Evolutionary conservation across 2,329 filamentous ascomycete species (phyloP), one percentile per base, ranked within the genome.

Genomic region (Talaromyces sp.): DNA sequence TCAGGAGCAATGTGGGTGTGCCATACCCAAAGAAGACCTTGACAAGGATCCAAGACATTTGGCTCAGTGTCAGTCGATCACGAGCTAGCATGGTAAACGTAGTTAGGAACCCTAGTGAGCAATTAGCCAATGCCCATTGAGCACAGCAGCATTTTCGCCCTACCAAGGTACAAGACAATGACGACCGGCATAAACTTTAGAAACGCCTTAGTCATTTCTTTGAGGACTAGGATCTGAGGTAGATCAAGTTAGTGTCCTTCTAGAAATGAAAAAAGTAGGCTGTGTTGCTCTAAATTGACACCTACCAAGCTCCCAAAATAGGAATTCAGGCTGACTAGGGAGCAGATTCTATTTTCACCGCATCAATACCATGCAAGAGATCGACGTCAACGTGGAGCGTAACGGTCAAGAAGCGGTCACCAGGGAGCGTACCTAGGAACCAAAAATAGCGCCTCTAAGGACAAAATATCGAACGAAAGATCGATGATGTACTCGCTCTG

Each of bases 201-300:
- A 71, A 96, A 96, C 71, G 96, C 91, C 74, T 92, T 93, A 43
- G 89, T 85, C 84, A 85, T 97, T 72, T 93, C 91, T 72, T 94
- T 94, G 56, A 97, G 81, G 64, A 92, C 95, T 0, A 92, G 92
- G 62, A 97, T 92, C 80, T 84, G 66, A 60, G 63, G 63, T 48
- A 21, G 27, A 29, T 29, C 26, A 8, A 9, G 26, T 52, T 52
- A 52, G 48, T n/a, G 27, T 9, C 17, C 27, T 52, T 52, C 48
- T 52, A 52, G 48, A 65, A 66, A 54, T 50, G 55, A 53, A 48
- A 51, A 21, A 51, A 61, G 31, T 61, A 60, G 32, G 51, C 64
- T 57, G 35, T 57, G 56, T n/a, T 64, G 46, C 59, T 57, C 41
- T 26, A 61, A 41, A 59, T 64, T n/a, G 14, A 52, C 64, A 70